Evolutionary conservation across 768 basidiomycete genomes (phyloP).

Genomic region (Lentinula detonsa): DNA sequence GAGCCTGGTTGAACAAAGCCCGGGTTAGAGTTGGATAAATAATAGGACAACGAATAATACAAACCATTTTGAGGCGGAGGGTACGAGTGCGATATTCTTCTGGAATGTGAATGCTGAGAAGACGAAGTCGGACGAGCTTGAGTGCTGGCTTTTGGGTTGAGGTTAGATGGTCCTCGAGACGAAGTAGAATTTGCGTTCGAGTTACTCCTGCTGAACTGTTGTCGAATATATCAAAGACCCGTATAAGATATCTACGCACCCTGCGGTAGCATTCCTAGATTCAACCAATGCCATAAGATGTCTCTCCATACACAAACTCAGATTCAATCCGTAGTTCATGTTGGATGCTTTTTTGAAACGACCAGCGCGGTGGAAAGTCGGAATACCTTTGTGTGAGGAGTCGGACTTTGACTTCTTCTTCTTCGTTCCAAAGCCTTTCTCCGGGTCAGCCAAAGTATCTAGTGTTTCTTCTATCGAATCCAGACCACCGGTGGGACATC

Average conservation of each 20-base stretch:
- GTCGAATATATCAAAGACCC: background rate
- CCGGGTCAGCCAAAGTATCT: slow-evolving; percentile 8
- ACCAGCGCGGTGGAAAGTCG: slow-evolving; percentile 56
- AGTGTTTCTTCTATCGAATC: background rate
- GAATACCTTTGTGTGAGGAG: slow-evolving; percentile 10
- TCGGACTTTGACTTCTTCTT: background rate
- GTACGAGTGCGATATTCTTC: background rate
- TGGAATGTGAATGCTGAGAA: background rate
- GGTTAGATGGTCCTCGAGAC: slow-evolving; percentile 11
- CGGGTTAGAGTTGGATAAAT: background rate
- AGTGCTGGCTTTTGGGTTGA: slow-evolving; percentile 17
- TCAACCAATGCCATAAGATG: slow-evolving; percentile 41
- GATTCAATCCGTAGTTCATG: slow-evolving; percentile 70
- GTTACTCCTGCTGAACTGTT: background rate
- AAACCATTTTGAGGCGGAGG: background rate
- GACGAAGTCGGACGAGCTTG: background rate
- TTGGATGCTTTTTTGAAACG: slow-evolving; percentile 94
- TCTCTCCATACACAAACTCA: slow-evolving; percentile 42
- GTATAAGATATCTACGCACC: background rate
- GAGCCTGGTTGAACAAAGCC: slow-evolving; percentile 10
- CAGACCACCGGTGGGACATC: slow-evolving; percentile 38
- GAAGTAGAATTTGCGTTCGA: background rate
- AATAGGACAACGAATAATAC: background rate
- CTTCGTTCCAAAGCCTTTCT: background rate
- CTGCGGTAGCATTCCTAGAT: slow-evolving; percentile 1